Evolutionary conservation across 805 yeast genomes (phyloP).

Genomic region (Yamadazyma sp.): DNA sequence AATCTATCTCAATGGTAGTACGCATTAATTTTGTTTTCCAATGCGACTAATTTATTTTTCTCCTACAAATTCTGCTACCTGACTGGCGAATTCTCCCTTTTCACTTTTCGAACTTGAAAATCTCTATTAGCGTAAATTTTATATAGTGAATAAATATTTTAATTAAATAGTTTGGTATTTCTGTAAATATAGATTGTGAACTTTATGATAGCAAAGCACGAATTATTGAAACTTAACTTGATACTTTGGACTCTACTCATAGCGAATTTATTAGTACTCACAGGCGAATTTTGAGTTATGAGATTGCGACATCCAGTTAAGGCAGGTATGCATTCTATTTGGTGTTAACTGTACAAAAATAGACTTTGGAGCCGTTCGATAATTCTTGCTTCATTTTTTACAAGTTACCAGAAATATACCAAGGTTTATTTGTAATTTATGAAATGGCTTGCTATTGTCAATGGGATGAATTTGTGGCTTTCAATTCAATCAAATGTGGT

Average conservation of each 20-base stretch:
- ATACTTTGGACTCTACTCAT: too few species aligned
- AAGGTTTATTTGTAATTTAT: too few species aligned
- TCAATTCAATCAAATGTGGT: too few species aligned
- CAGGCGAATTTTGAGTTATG: conserved; percentile 5
- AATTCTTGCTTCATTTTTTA: too few species aligned
- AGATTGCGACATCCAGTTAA: conserved; percentile 3
- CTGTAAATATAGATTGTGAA: not conserved
- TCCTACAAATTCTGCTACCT: conserved; percentile 1
- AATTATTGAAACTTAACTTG: not conserved
- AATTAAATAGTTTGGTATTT: not conserved
- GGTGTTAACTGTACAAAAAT: conserved; percentile 1
- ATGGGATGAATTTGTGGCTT: too few species aligned
- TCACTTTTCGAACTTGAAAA: conserved; percentile 1
- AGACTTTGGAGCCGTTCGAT: too few species aligned
- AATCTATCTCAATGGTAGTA: not conserved
- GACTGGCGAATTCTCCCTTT: not conserved
- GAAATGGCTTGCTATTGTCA: too few species aligned
- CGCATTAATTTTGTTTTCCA: conserved; percentile 5
- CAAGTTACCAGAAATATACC: too few species aligned
- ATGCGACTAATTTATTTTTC: conserved; percentile 5
- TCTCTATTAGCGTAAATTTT: not conserved
- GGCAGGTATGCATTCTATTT: too few species aligned
- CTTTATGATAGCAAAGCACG: not conserved
- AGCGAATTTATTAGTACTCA: conserved; percentile 3
- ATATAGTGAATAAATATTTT: conserved; percentile 3